Evolutionary conservation across 495 filamentous ascomycete genomes (phyloP).

Genomic region (Apiosordaria backusii): DNA sequence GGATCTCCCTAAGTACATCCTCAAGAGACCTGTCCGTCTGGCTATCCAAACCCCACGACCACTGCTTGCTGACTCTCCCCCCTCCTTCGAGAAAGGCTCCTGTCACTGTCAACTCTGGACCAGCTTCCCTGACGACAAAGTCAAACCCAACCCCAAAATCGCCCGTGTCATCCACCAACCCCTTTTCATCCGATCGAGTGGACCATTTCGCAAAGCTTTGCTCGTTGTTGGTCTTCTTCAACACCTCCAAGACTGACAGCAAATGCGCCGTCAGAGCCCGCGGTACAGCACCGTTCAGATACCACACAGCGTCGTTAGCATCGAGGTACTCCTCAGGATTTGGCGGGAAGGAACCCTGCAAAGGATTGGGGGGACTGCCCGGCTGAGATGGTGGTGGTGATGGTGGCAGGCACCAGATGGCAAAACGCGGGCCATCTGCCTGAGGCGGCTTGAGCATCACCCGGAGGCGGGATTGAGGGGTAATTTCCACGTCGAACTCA

Average conservation of each 20-base stretch:
- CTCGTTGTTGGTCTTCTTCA: neutral
- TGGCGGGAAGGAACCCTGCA: conserved; percentile 9
- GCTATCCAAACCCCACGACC: neutral
- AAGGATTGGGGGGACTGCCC: conserved; percentile 17
- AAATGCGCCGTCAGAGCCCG: conserved; percentile 24
- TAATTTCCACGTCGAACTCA: conserved; percentile 41
- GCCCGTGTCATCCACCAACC: conserved; percentile 23
- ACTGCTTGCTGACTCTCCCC: neutral
- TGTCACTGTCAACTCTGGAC: conserved; percentile 12
- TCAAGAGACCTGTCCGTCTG: neutral
- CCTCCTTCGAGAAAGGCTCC: conserved; percentile 15
- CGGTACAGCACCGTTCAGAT: conserved; percentile 26
- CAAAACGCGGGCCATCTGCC: conserved; percentile 30
- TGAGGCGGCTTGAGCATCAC: conserved; percentile 30
- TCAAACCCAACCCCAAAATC: conserved; percentile 22
- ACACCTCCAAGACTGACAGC: neutral
- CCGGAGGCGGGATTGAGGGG: conserved; percentile 33
- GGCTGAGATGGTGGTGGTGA: conserved; percentile 11
- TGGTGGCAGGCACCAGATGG: conserved; percentile 28
- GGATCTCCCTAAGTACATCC: conserved; percentile 12
- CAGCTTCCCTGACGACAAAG: conserved; percentile 1
- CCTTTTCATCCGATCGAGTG: conserved; percentile 12
- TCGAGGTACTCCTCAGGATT: conserved; percentile 21
- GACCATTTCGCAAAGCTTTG: conserved; percentile 10
- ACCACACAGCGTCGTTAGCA: conserved; percentile 20